Evolutionary conservation across 164 flowering plant genomes (phyloP), one percentile per base, ranked within the genome.

Genomic region (Paratinospora sagittata): DNA sequence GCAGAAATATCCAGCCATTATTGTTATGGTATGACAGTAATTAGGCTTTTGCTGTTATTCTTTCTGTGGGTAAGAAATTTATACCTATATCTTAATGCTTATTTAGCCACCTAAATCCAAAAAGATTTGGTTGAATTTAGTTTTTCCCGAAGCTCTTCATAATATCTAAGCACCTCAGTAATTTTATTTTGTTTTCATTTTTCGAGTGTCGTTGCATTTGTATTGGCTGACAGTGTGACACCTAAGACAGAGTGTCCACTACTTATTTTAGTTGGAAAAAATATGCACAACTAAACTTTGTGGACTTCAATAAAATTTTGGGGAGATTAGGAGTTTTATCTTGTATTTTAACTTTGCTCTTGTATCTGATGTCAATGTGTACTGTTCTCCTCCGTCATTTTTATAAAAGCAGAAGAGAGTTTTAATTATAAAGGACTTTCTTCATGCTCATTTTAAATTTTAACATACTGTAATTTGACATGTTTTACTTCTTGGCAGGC

Each of bases 401-500:
- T 10, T 17, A 23, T 37, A 8, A 14, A 66, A 39, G 68, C 52
- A 66, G 47, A 45, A 68, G 55, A 3, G 6, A 27, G 1, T 47
- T 33, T 43, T 27, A 27, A 39, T 27, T 3, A 2, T 26, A 41
- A 62, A 9, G 13, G 17, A 39, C 45, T 58, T 62, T 47, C 43
- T 66, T 41, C 39, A 33, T 58, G 26, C 21, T 39, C 43, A 19
- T 66, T 39, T 36, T 21, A 21, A 70, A 63, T 8, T 16, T 52
- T 63, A 37, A 37, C 14, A 27, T 55, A 3, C 71, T 55, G 45
- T 55, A 37, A 7, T 24, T 8, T 33, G 43, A 34, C 8, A 14
- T 36, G 39, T 60, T 27, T 36, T 12, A 37, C 60, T 60, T 23
- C 65, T 67, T 72, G 65, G 73, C 85, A 93, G 98, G 91, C 93